Percentiles rank a stretch among this genome's conserved stretches.
phyloP scores from a whole-genome alignment of 2,329 filamentous ascomycete species.

The Bretziella fagacearum region DNA sequence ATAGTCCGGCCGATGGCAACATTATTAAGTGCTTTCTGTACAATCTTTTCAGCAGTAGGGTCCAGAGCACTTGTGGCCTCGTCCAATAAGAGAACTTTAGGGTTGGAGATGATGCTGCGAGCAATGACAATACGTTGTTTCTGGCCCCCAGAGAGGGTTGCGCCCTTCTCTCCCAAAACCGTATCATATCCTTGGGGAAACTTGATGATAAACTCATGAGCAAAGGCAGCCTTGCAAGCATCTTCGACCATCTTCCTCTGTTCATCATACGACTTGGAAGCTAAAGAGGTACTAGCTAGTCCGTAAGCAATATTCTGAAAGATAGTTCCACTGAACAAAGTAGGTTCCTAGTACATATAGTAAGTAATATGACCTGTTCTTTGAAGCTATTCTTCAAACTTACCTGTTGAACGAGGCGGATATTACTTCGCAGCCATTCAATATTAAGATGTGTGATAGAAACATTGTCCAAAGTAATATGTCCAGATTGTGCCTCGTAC shows the following conservation, averaged over 20 bases:
- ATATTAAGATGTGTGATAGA: conserved; percentile 44
- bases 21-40: conserved; percentile 39
- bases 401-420: conserved; percentile 69
- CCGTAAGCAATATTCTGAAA: conserved; percentile 65
- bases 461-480: conserved; percentile 51
- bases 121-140: conserved; percentile 68
- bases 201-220: conserved; percentile 48
- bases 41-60: conserved; percentile 30
- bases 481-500: conserved; percentile 49
- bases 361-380: background rate
- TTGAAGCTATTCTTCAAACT: conserved; percentile 25
- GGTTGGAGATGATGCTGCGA: conserved; percentile 57
- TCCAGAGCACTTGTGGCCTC: conserved; percentile 48
- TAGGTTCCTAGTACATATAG: conserved; percentile 16
- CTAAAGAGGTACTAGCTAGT: conserved; percentile 28
- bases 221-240: conserved; percentile 49
- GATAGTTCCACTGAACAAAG: conserved; percentile 68
- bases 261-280: conserved; percentile 24
- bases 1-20: conserved; percentile 42
- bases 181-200: conserved; percentile 60
- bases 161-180: conserved; percentile 44
- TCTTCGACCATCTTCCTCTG: conserved; percentile 26
- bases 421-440: conserved; percentile 57
- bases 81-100: conserved; percentile 56
- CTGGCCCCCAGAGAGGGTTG: conserved; percentile 69